phyloP scores from a whole-genome alignment of 2,329 filamentous ascomycete species.

The Xylariaceae sp. region DNA sequence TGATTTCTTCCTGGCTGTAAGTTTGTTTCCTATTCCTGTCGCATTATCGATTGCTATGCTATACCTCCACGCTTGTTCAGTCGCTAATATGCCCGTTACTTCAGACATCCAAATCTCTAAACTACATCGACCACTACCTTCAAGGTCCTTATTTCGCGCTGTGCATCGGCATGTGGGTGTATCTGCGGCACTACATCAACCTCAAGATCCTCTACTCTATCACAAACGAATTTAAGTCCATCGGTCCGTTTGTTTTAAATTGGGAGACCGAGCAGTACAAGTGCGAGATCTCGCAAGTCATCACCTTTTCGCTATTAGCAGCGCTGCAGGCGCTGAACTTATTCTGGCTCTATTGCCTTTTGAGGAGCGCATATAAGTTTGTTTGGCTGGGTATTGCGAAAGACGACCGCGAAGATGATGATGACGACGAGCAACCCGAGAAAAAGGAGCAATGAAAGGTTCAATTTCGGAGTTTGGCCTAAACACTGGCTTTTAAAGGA shows the following conservation, averaged over 20 bases:
- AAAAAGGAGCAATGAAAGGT: neutral
- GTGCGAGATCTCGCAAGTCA: slow-evolving; percentile 50
- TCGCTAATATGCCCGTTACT: neutral
- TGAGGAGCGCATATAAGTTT: slow-evolving; percentile 54
- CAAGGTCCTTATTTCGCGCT: slow-evolving; percentile 63
- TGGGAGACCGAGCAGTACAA: slow-evolving; percentile 62
- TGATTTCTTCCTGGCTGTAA: slow-evolving; percentile 67
- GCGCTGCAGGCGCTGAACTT: slow-evolving; percentile 56
- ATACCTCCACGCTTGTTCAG: neutral
- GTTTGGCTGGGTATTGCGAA: slow-evolving; percentile 47
- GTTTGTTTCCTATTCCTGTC: slow-evolving; percentile 1
- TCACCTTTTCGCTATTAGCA: slow-evolving; percentile 52
- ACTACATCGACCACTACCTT: slow-evolving; percentile 64
- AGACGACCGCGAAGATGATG: slow-evolving; percentile 56
- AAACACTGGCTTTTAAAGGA: too few relatives aligned
- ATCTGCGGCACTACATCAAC: slow-evolving; percentile 68
- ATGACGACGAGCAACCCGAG: slow-evolving; percentile 37
- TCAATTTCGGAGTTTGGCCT: too few relatives aligned
- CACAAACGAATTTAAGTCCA: slow-evolving; percentile 54
- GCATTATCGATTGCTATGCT: neutral
- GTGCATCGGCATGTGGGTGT: slow-evolving; percentile 67
- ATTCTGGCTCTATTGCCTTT: slow-evolving; percentile 60
- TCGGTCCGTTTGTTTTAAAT: slow-evolving; percentile 57
- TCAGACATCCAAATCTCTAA: slow-evolving; percentile 60
- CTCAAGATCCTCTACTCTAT: slow-evolving; percentile 57